Base-by-base conservation (phyloP, 2,329 filamentous ascomycete species). In the Corynespora cassiicola region DNA sequence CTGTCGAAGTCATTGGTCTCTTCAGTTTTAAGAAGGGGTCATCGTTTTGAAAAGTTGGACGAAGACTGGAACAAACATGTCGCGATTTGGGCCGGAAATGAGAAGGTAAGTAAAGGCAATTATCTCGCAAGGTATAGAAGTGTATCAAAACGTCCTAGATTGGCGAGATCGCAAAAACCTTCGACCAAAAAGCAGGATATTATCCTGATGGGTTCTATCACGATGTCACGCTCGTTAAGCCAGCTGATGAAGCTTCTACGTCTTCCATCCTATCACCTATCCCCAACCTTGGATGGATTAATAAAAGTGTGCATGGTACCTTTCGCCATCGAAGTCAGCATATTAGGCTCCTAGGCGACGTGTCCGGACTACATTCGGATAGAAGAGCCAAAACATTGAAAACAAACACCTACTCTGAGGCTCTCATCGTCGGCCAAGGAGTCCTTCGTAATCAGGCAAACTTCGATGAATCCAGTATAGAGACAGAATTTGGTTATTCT, bases 31-130 rank as follows among this genome's bases (percentile, higher is more conserved):
- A n/a, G n/a, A n/a, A n/a, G n/a, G n/a, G n/a, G n/a, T n/a, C 36
- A 44, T 9, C 37, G 14, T 2, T 44, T 45, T 11, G 37, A 49
- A 17, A 40, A 42, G 12, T 31, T 50, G 1, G 34, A 47, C 2
- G 38, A 38, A 5, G 47, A 54, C 19, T 57, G 52, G 54, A 55
- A 53, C 21, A 22, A 52, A n/a, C 45, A 50, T 17, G 45, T 47
- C 11, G 49, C 52, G 8, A 49, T 57, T 6, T 57, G 46, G 46
- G 47, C 51, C 12, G 45, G 47, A 1, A 50, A 57, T 16, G 41
- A 45, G 9, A 53, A 39, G 20, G 50, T 53, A 35, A 11, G 39
- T 14, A 17, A 12, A 5, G 18, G 2, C 16, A 9, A 16, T 11
- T 27, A n/a, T n/a, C n/a, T 29, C n/a, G n/a, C n/a, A n/a, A n/a